phyloP scores from a whole-genome alignment of 2,329 filamentous ascomycete species.

The Sarocladiaceae sp. region DNA sequence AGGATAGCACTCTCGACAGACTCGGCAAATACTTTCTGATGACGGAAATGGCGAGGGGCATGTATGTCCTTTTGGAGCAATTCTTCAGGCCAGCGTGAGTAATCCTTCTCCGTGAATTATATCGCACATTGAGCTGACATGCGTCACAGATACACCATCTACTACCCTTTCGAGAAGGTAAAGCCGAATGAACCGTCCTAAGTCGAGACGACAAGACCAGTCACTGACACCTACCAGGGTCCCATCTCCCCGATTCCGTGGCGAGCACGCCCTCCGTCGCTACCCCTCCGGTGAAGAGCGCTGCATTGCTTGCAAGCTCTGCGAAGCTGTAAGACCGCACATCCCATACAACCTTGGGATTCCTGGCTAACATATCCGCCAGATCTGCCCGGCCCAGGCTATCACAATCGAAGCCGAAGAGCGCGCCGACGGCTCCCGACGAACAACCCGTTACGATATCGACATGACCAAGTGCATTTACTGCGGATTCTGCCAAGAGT shows the following conservation, averaged over 20 bases:
- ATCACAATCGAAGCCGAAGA: slow-evolving; percentile 99
- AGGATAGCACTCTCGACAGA: slow-evolving; percentile 74
- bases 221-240: slow-evolving; percentile 47
- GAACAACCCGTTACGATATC: slow-evolving; percentile 97
- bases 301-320: slow-evolving; percentile 99
- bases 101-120: neutral
- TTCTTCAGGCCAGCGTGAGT: slow-evolving; percentile 97
- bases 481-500: slow-evolving; percentile 98
- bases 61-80: slow-evolving; percentile 97
- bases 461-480: slow-evolving; percentile 99
- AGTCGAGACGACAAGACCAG: neutral
- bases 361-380: neutral
- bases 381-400: slow-evolving; percentile 93
- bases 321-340: slow-evolving; percentile 65
- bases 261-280: slow-evolving; percentile 91
- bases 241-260: slow-evolving; percentile 98
- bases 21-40: slow-evolving; percentile 92
- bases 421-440: slow-evolving; percentile 88
- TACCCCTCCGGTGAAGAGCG: slow-evolving; percentile 98
- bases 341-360: neutral
- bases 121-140: neutral
- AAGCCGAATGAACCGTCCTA: slow-evolving; percentile 10
- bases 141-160: slow-evolving; percentile 80
- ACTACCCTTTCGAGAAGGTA: slow-evolving; percentile 96
- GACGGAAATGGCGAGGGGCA: slow-evolving; percentile 92